Evolutionary conservation across 2,329 filamentous ascomycete genomes (phyloP), one percentile per base, ranked within the genome.

Genomic region (Aspergillus calidoustus): DNA sequence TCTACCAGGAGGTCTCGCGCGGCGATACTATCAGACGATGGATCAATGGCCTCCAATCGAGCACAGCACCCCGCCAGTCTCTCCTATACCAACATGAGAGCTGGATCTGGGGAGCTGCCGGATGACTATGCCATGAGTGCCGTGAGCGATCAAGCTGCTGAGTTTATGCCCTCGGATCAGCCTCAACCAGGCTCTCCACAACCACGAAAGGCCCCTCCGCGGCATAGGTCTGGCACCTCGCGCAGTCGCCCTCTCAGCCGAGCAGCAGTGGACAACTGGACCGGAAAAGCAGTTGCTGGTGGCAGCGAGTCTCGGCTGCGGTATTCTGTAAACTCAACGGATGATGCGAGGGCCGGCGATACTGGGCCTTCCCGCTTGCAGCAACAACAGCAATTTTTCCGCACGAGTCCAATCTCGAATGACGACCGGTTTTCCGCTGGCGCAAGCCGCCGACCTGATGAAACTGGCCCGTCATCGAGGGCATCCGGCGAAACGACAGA

Each of bases 51-150:
- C 15, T 68, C 64, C 19, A 65, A 69, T 54, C 61, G 56, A 25
- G 66, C 64, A 11, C 57, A 61, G 19, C 65, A 68, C 50, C 67
- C 66, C 8, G 54, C 63, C 15, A 68, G 61, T 41, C 50, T 63
- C 34, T 64, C 66, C 15, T 57, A 57, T 30, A 61, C 66, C 25
- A 59, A 61, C 23, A 56, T 60, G 30, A 59, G 63, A 54, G 60
- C 61, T 22, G 62, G 60, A n/a, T 68, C 67, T 1, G 53, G 55
- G 13, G 67, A 65, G 25, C 38, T 57, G 7, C 62, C 57, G 5
- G 61, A 65, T 30, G 61, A 63, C 38, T 61, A 56, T 50, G 44
- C 50, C 11, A 61, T 59, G 13, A 63, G 68, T 57, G 63, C 28
- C 38, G 43, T 58, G 38, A 67, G 64, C 44, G 64, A 66, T 25